Conservation (phyloP, 345 rosid genomes). For the Conringia planisiliqua region DNA sequence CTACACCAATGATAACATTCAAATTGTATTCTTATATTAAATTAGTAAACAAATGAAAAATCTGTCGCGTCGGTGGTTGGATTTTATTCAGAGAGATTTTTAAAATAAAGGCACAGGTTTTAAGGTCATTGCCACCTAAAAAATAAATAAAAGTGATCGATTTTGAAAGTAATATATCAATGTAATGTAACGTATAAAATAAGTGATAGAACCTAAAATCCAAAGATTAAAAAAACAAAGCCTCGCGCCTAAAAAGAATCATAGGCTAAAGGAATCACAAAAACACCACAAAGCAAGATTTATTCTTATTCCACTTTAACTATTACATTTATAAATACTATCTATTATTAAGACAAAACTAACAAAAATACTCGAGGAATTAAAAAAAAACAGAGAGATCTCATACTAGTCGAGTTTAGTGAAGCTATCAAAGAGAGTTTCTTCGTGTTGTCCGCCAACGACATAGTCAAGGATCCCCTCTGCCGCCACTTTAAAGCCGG, state of each 20-base stretch:
- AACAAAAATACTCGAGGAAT: neutral
- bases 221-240: neutral
- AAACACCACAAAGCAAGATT: constrained; percentile 2
- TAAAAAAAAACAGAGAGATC: constrained; percentile 3
- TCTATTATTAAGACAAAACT: neutral
- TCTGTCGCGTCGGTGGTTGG: constrained; percentile 20
- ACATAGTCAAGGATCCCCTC: constrained; percentile 75
- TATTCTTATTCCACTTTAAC: constrained; percentile 14
- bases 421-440: constrained; percentile 23
- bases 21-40: neutral
- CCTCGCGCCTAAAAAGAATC: constrained; percentile 6
- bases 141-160: neutral
- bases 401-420: constrained; percentile 29
- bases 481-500: constrained; percentile 47
- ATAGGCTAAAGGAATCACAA: neutral
- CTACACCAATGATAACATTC: neutral
- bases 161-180: neutral
- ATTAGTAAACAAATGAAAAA: neutral
- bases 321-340: constrained; percentile 18
- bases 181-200: constrained; percentile 10
- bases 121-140: neutral
- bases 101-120: neutral
- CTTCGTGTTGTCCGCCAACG: constrained; percentile 61
- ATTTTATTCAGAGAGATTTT: neutral
- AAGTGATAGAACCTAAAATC: neutral